Base-by-base conservation (phyloP, 2,329 filamentous ascomycete species). In the Thelonectria rubi region DNA sequence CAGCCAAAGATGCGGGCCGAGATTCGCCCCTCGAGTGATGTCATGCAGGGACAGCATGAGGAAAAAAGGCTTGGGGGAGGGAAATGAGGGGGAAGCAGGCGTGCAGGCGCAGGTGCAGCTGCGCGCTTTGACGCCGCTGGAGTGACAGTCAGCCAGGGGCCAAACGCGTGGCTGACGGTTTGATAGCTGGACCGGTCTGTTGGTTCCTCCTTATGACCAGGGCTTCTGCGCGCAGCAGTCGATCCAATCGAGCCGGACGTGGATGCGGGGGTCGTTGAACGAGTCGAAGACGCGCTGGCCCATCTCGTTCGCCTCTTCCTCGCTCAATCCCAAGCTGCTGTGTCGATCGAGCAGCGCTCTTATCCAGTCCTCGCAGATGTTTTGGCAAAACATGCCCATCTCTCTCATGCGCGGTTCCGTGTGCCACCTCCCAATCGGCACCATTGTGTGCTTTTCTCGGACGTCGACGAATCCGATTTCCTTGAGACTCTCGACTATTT, bases 201-300 rank as follows among this genome's bases (percentile, higher is more conserved):
- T 47, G 43, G 47, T 40, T 37, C 26, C 55, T 34, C 42, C 5
- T 20, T 67, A 70, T 56, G 60, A 59, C 43, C 63, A 42, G 11
- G 78, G 76, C 59, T 78, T 79, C 50, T 79, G 77, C 2, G 74
- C 78, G 74, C 76, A 79, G 47, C 76, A 71, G 40, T 75, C 73
- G n/a, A 74, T 65, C 75, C 76, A 79, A 54, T 73, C 73, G 42
- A 77, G 69, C 42, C 72, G 73, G 20, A 70, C 75, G 56, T 77
- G 77, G 12, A 77, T 69, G 42, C 64, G 63, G 24, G 69, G 72
- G 57, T 79, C 69, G 45, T 74, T 71, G 53, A 78, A 68, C 5
- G 74, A 69, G 34, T 72, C 70, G 21, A 74, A 68, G 37, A 78
- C 66, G 17, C 73, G 66, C 34, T 75, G 67, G 17, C 69, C 71